These are phyloP conservation scores for Phialophora macrospora DNA, from an alignment of 2,329 filamentous ascomycete genomes.

Conservation along the genomic window DNA sequence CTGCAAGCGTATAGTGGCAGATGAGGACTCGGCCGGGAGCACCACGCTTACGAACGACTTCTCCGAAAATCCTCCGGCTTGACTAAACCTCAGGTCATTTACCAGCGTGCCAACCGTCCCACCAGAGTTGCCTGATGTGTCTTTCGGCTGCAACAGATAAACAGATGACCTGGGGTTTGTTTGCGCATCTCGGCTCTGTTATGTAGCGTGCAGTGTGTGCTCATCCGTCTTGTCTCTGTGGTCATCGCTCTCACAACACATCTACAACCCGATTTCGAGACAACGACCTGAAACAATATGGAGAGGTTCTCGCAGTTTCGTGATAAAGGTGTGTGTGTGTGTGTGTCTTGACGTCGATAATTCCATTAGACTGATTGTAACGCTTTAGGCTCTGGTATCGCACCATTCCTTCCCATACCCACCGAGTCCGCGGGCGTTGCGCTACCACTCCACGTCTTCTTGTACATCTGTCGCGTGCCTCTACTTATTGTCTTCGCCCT, in stretches of 20 bases:
- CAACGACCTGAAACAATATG: conserved; percentile 58
- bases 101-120: conserved; percentile 14
- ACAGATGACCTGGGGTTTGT: conserved; percentile 12
- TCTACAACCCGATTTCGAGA: conserved; percentile 5
- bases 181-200: neutral
- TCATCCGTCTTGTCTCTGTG: conserved; percentile 1
- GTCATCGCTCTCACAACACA: neutral
- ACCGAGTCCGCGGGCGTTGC: conserved; percentile 67
- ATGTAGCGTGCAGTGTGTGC: neutral
- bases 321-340: conserved; percentile 70
- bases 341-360: conserved; percentile 7
- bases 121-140: conserved; percentile 16
- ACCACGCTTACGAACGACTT: conserved; percentile 1
- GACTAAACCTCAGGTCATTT: conserved; percentile 10
- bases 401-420: conserved; percentile 86
- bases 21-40: neutral
- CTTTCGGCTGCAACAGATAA: neutral
- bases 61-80: neutral
- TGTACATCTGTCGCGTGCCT: conserved; percentile 82
- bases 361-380: conserved; percentile 7
- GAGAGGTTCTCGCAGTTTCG: conserved; percentile 95
- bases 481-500: conserved; percentile 71
- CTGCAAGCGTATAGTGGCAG: neutral
- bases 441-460: conserved; percentile 67
- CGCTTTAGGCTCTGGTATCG: conserved; percentile 82